Conservation (phyloP, 192 early-diverging fungal genomes). For the Coemansia sp. region DNA sequence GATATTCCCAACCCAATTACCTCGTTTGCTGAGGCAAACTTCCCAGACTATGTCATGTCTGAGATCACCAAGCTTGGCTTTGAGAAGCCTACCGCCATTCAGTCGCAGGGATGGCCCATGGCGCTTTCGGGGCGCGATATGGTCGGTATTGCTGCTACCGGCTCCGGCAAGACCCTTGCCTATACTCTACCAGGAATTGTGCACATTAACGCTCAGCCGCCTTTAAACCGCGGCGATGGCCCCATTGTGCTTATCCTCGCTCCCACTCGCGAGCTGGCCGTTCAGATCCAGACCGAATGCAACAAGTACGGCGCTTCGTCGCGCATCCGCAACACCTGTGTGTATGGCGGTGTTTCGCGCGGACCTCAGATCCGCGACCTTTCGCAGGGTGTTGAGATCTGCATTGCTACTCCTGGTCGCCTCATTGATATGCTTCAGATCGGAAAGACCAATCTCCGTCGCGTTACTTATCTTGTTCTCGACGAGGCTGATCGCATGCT, state of each 20-base stretch:
- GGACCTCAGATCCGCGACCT: conserved; percentile 90
- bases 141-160: conserved; percentile 85
- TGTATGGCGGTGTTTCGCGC: conserved; percentile 93
- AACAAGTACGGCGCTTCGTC: conserved; percentile 88
- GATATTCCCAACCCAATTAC: conserved; percentile 87
- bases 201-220: conserved; percentile 97
- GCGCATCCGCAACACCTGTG: conserved; percentile 88
- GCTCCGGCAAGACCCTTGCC: conserved; percentile 93
- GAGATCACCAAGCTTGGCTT: conserved; percentile 87
- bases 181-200: conserved; percentile 95
- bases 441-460: conserved; percentile 83
- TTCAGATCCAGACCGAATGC: conserved; percentile 96
- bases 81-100: conserved; percentile 86
- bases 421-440: conserved; percentile 95
- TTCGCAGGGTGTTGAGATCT: conserved; percentile 84
- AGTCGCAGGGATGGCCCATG: conserved; percentile 99
- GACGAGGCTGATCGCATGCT: conserved; percentile 99
- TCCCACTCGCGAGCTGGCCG: conserved; percentile 94
- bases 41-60: conserved; percentile 87
- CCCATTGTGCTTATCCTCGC: conserved; percentile 95
- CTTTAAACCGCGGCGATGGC: conserved; percentile 88
- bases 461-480: conserved; percentile 95
- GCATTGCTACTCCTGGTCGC: conserved; percentile 97
- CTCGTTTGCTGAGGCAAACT: conserved; percentile 86
- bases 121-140: conserved; percentile 93